Conservation (phyloP, 108 stramenopile species). For the Nitzschia putrida region DNA sequence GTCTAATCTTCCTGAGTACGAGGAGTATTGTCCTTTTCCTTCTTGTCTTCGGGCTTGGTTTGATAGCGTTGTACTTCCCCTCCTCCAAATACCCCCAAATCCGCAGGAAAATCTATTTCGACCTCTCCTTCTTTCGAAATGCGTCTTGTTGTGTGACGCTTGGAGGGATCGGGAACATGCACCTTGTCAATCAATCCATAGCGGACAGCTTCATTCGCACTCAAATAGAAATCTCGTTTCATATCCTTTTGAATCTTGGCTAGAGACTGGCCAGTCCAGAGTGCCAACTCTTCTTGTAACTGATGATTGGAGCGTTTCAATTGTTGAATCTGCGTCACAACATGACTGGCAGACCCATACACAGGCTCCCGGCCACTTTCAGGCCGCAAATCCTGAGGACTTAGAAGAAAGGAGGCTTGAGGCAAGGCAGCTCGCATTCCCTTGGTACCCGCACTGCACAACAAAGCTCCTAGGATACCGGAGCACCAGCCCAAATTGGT, state of each 20-base stretch:
- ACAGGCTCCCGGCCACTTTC: conserved; percentile 38
- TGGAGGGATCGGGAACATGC: conserved; percentile 59
- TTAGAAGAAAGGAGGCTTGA: conserved; percentile 90
- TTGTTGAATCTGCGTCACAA: conserved; percentile 81
- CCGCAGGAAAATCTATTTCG: conserved; percentile 5
- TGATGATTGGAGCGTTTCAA: conserved; percentile 76
- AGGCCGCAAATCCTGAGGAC: conserved; percentile 85
- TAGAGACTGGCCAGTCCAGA: conserved; percentile 78
- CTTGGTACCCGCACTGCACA: conserved; percentile 86
- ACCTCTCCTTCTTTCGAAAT: too few species aligned
- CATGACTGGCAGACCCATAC: conserved; percentile 89
- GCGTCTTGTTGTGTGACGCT: conserved; percentile 55
- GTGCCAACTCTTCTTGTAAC: conserved; percentile 65
- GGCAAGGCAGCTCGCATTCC: conserved; percentile 82
- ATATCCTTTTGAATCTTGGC: conserved; percentile 81
- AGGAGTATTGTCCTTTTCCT: conserved; percentile 11
- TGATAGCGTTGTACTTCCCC: conserved; percentile 79
- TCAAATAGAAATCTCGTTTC: conserved; percentile 92
- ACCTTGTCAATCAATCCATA: conserved; percentile 89
- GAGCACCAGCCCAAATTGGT: conserved; percentile 88
- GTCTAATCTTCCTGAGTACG: neutral
- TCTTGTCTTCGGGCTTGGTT: conserved; percentile 16
- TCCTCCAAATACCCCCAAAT: conserved; percentile 79
- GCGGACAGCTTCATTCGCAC: conserved; percentile 84
- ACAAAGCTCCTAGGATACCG: conserved; percentile 87